Base-by-base conservation (phyloP, 345 rosid genomes). In the Noccaea caerulescens region DNA sequence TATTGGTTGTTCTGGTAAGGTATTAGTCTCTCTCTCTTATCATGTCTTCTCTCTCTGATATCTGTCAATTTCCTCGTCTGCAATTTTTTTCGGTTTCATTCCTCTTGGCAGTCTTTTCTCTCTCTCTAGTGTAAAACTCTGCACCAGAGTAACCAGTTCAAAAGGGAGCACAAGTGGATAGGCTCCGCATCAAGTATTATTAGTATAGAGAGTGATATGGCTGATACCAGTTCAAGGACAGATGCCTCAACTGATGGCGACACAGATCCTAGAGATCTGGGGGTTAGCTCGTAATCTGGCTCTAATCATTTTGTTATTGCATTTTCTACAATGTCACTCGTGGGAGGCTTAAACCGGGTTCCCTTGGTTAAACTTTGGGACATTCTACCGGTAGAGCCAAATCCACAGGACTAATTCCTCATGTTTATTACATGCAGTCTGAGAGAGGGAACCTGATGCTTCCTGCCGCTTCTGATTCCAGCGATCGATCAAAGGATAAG, bases 401-500 rank as follows among this genome's bases (percentile, higher is more conserved):
- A 25, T 41, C 25, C 45, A 66, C 53, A 61, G 20, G 62, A 58
- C 45, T 54, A 47, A 41, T 38, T 72, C 42, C 43, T 74, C 4
- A 54, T 77, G 44, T 54, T 38, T 18, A 33, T 50, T 70, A 13
- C 71, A 34, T 78, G 88, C 89, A 93, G 97, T 77, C 79, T 62
- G 97, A 85, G 78, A 78, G 84, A 77, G 93, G 83, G 58, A 87
- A 73, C 55, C 36, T 34, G 68, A 69, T 70, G 67, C 87, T 62
- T 63, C 47, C 81, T 66, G 77, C 16, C 54, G 89, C 80, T 41
- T 90, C 90, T 16, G 97, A 93, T 82, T 90, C 97, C 37, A 91
- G 97, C 66, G 97, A 86, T 72, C 87, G 89, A 80, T 89, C 92
- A 71, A 93, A 87, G 82, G 98, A 91, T 77, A 93, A 84, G 78